Conservation (phyloP, 768 basidiomycete species). For the Gymnopilus dilepis region DNA sequence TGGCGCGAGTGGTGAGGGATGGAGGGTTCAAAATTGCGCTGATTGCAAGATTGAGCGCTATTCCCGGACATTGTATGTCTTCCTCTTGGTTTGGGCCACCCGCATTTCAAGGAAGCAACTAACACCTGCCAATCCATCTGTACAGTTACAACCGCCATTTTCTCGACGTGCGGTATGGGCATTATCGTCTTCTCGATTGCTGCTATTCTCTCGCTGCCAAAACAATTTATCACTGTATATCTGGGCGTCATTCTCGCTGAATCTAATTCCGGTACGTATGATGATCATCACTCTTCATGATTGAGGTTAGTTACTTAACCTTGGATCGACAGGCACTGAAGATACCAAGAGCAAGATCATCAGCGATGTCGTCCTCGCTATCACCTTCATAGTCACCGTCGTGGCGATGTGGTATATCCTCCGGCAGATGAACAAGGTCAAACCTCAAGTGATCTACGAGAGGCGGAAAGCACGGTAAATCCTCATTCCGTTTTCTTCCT, state of each 20-base stretch:
- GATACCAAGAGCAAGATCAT: conserved; percentile 63
- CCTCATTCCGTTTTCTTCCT: background rate
- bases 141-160: conserved; percentile 85
- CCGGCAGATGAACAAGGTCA: conserved; percentile 69
- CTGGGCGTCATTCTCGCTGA: conserved; percentile 81
- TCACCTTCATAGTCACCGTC: conserved; percentile 75
- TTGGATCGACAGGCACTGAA: conserved; percentile 35
- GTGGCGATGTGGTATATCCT: conserved; percentile 87
- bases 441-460: conserved; percentile 69
- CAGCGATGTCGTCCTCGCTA: conserved; percentile 66
- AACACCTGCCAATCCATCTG: background rate
- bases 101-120: background rate
- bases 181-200: conserved; percentile 80
- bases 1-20: conserved; percentile 75
- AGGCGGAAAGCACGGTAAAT: conserved; percentile 71
- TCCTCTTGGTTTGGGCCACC: background rate
- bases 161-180: conserved; percentile 88
- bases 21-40: conserved; percentile 89
- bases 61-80: conserved; percentile 82
- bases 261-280: conserved; percentile 39
- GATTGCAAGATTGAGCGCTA: conserved; percentile 78
- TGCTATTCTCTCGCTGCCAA: conserved; percentile 83
- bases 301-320: background rate
- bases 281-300: background rate
- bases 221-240: conserved; percentile 92